Conservation (phyloP, 2,329 filamentous ascomycete species). For the Neurospora crassa region DNA sequence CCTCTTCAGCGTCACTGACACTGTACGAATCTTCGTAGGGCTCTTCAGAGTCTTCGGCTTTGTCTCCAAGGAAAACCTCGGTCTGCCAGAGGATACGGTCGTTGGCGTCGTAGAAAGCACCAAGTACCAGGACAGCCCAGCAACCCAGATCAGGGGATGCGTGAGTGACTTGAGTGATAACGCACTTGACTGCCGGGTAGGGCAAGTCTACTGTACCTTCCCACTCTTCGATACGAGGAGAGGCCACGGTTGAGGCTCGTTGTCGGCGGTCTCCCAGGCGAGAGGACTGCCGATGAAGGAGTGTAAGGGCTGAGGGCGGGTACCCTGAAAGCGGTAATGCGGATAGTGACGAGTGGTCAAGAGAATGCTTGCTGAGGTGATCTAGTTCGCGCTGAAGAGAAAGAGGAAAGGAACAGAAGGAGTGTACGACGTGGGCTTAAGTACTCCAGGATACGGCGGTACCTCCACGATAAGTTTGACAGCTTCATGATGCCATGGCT, state of each 20-base stretch:
- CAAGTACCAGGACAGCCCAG: constrained; percentile 25
- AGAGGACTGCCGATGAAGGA: background rate
- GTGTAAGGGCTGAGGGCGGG: background rate
- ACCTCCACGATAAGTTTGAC: background rate
- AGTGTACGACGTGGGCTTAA: background rate
- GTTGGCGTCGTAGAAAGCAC: constrained; percentile 24
- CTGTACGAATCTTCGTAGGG: background rate
- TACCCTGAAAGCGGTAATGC: background rate
- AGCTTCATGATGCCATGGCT: background rate
- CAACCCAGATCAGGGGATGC: constrained; percentile 14
- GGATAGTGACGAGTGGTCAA: background rate
- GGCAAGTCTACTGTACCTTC: background rate
- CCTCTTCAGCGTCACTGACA: background rate
- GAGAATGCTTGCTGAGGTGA: background rate
- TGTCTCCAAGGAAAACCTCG: constrained; percentile 22
- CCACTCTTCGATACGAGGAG: background rate
- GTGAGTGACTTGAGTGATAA: constrained; percentile 12
- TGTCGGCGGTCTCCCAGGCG: background rate
- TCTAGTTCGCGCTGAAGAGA: background rate
- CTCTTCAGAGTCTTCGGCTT: constrained; percentile 1
- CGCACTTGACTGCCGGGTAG: background rate
- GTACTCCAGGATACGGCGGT: background rate
- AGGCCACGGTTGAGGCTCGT: background rate
- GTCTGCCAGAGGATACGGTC: constrained; percentile 23
- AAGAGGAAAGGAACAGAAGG: background rate